Evolutionary conservation across 192 early-diverging fungal species (phyloP).

Genomic region (Backusella sp.): DNA sequence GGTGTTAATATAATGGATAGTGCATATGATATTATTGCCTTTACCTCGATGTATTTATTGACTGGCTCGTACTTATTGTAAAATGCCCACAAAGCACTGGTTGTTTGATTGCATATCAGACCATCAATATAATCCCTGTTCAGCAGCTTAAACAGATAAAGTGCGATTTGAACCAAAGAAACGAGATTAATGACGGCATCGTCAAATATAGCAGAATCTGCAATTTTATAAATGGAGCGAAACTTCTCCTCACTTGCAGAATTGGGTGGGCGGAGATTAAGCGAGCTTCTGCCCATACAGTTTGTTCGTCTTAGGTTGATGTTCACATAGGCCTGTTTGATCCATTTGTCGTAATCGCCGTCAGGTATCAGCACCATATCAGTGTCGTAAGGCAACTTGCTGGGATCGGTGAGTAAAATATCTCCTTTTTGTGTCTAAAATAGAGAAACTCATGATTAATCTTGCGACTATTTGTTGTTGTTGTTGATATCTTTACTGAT

Average conservation of each 20-base stretch:
- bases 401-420: constrained; percentile 47
- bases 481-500: constrained; percentile 23
- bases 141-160: constrained; percentile 43
- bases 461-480: too few species aligned
- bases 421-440: constrained; percentile 46
- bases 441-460: neutral
- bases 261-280: constrained; percentile 43
- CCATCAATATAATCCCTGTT: constrained; percentile 47
- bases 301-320: constrained; percentile 49
- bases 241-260: constrained; percentile 50
- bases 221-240: constrained; percentile 47
- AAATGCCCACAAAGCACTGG: constrained; percentile 39
- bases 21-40: neutral
- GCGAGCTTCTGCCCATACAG: constrained; percentile 51
- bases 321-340: constrained; percentile 46
- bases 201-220: constrained; percentile 42
- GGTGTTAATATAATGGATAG: neutral
- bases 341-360: constrained; percentile 48
- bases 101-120: constrained; percentile 47
- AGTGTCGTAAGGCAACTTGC: constrained; percentile 42
- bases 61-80: constrained; percentile 40
- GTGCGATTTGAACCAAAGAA: constrained; percentile 40
- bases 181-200: constrained; percentile 50
- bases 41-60: constrained; percentile 24
- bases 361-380: constrained; percentile 51